Base-by-base conservation (phyloP, 164 flowering plant species). In the Dillenia turbinata region DNA sequence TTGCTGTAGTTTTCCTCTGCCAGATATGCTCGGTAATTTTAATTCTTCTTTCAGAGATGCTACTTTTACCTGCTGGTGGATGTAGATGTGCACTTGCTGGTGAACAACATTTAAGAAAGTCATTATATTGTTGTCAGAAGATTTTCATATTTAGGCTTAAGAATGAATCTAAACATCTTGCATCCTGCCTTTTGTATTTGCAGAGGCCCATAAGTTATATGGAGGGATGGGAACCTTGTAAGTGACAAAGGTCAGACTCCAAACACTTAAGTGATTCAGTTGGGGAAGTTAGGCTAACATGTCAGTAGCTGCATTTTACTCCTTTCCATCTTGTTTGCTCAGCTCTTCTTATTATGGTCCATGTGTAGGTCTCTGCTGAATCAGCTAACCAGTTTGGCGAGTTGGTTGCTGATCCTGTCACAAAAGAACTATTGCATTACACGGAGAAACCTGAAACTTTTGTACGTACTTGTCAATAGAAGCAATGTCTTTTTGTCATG, bases 371-470 rank as follows among this genome's bases (percentile, higher is more conserved):
- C 63, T 90, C 95, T 69, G 85, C 96, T 22, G 98, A 94, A 70
- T 82, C 93, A 54, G 98, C 98, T 47, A 79, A 69, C 69, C 84
- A 90, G 75, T 94, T 94, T 78, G 98, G 98, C 10, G 98, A 90
- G 71, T 77, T 90, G 75, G 92, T 93, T 17, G 95, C 97, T 46
- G 98, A 93, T 83, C 90, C 96, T 50, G 64, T 47, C 60, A 87
- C 98, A 64, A 83, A 89, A 64, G 98, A 94, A 64, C 68, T 94
- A 63, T 67, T 93, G 86, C 98, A 93, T 73, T 93, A 93, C 71
- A 84, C 98, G 0, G 97, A 90, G 72, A 93, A 90, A 77, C 98
- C 98, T 47, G 98, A 93, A 77, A 90, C 97, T 62, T 93, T 93
- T 86, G 98, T 93, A 86, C 24, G 97, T 84, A 46, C 14, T 44